Conservation (phyloP, 2,329 filamentous ascomycete species). For the Aspergillus novofumigatus region DNA sequence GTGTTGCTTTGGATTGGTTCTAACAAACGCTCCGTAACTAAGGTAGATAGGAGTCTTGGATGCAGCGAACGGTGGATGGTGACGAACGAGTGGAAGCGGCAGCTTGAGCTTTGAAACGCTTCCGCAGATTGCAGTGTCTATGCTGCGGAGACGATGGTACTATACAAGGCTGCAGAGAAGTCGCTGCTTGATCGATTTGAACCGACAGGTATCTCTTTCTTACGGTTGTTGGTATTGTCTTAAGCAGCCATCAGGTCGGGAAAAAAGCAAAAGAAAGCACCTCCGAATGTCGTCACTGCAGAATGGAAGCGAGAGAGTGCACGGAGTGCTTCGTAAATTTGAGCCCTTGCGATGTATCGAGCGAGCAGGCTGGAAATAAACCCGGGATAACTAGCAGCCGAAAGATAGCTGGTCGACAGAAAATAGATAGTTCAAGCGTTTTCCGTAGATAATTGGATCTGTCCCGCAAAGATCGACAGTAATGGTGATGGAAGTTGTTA, state of each 20-base stretch:
- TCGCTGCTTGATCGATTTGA: not conserved
- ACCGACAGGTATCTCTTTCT: not conserved
- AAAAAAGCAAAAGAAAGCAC: not conserved
- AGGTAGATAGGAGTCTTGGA: not conserved
- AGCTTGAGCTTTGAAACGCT: not conserved
- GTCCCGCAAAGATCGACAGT: slow-evolving; percentile 1
- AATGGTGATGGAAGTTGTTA: not conserved
- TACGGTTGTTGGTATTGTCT: not conserved
- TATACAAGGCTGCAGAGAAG: not conserved
- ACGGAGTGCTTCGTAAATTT: not conserved
- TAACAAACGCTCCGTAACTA: not conserved
- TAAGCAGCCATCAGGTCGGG: not conserved
- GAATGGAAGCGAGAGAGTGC: not conserved
- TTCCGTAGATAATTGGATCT: not conserved
- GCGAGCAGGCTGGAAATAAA: not conserved
- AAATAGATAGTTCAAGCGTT: not conserved
- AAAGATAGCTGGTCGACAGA: not conserved
- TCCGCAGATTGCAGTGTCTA: not conserved
- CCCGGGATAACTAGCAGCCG: not conserved
- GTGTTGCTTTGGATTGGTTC: not conserved
- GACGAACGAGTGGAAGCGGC: not conserved
- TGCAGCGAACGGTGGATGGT: not conserved
- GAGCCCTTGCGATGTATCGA: not conserved
- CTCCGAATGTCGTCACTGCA: not conserved
- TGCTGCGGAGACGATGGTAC: not conserved